Evolutionary conservation across 371 early-diverging fungal species (phyloP).

Genomic region (Funneliformis caledonium): DNA sequence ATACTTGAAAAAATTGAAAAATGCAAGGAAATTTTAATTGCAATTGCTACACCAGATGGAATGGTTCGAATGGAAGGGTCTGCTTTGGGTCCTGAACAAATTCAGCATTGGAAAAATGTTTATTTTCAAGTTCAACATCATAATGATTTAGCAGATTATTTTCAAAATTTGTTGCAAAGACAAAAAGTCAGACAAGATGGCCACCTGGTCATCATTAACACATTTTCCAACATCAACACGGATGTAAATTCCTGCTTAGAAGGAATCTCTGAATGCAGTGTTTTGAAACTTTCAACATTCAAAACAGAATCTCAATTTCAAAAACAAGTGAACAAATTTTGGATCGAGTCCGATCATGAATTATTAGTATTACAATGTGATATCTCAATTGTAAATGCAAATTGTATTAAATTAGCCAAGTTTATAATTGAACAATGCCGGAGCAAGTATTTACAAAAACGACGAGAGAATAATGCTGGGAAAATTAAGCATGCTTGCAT

Average conservation of each 20-base stretch:
- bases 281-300: constrained; percentile 35
- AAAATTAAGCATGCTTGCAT: constrained; percentile 37
- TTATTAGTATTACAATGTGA: constrained; percentile 39
- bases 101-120: constrained; percentile 20
- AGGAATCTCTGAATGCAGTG: not conserved
- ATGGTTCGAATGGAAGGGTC: constrained; percentile 24
- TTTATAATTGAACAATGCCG: constrained; percentile 39
- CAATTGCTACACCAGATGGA: constrained; percentile 36
- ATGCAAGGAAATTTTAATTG: constrained; percentile 36
- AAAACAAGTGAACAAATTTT: not conserved
- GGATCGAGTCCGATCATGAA: constrained; percentile 22
- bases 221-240: constrained; percentile 39
- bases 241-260: constrained; percentile 20
- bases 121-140: constrained; percentile 18
- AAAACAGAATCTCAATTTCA: constrained; percentile 39
- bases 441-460: not conserved
- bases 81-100: constrained; percentile 13
- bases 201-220: constrained; percentile 26
- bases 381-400: constrained; percentile 6
- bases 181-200: not conserved
- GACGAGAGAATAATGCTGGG: no score
- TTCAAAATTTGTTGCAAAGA: not conserved
- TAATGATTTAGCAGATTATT: constrained; percentile 24
- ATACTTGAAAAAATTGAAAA: not conserved
- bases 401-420: constrained; percentile 38